These are phyloP conservation scores for Filobasidium floriforme DNA, from an alignment of 768 basidiomycete genomes.

Conservation along the genomic window DNA sequence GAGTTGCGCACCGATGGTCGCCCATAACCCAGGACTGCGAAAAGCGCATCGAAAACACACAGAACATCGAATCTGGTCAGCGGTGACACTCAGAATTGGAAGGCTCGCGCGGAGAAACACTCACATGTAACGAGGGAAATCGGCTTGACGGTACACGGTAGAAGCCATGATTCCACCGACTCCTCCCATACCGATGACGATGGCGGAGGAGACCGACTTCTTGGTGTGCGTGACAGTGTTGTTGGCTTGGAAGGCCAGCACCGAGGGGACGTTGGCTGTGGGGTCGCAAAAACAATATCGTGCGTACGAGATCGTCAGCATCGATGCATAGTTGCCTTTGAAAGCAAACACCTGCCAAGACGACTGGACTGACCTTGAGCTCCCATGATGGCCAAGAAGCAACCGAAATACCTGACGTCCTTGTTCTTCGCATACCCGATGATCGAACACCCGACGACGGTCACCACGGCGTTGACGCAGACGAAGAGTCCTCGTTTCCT, in stretches of 20 bases:
- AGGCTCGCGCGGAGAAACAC: background rate
- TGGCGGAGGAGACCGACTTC: conserved; percentile 25
- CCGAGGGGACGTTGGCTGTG: conserved; percentile 28
- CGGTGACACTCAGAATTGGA: background rate
- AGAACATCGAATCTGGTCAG: background rate
- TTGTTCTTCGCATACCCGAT: conserved; percentile 25
- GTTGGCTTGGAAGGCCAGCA: conserved; percentile 30
- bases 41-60: no score
- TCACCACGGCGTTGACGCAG: conserved; percentile 25
- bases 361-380: conserved; percentile 19
- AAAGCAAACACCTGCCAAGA: no score
- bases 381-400: conserved; percentile 27
- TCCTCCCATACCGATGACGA: conserved; percentile 32
- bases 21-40: conserved; percentile 18
- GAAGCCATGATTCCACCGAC: conserved; percentile 32
- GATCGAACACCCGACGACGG: conserved; percentile 29
- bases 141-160: conserved; percentile 25
- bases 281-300: no score
- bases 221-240: conserved; percentile 26
- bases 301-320: no score
- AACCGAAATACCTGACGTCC: conserved; percentile 30
- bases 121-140: conserved; percentile 26
- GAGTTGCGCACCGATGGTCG: conserved; percentile 19
- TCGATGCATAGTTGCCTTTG: no score
- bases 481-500: conserved; percentile 34